A percentile compares a stretch with the other conserved stretches of the same genome.
These are phyloP conservation scores for Calocybe cyanea DNA, from an alignment of 768 basidiomycete genomes.

Conservation along the genomic window DNA sequence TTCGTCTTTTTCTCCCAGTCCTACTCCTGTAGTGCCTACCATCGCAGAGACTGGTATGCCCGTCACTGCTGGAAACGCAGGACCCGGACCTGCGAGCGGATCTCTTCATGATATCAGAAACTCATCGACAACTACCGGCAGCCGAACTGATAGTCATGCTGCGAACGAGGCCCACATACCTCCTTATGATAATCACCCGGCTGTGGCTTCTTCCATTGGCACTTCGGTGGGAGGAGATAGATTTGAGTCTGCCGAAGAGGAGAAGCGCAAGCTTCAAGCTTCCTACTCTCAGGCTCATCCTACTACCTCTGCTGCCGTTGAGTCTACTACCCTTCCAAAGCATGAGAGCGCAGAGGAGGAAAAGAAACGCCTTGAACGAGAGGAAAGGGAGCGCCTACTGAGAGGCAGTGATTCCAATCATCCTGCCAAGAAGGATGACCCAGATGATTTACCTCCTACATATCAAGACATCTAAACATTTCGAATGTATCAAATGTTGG, in stretches of 20 bases:
- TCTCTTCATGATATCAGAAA: conserved; percentile 51
- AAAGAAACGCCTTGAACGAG: conserved; percentile 60
- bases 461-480: conserved; percentile 35
- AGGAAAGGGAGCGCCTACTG: conserved; percentile 58
- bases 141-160: conserved; percentile 27
- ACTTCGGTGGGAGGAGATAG: conserved; percentile 21
- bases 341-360: conserved; percentile 58
- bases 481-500: background rate
- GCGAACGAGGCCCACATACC: conserved; percentile 20
- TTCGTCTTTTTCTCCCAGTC: conserved; percentile 1
- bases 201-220: conserved; percentile 6
- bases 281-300: conserved; percentile 29
- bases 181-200: conserved; percentile 23
- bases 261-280: conserved; percentile 55
- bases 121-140: conserved; percentile 31
- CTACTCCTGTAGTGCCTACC: conserved; percentile 44
- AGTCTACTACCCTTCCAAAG: too few relatives aligned
- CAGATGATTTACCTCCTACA: conserved; percentile 45
- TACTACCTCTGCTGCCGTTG: conserved; percentile 6
- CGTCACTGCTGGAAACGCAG: conserved; percentile 51
- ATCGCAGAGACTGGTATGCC: conserved; percentile 78
- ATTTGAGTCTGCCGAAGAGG: conserved; percentile 57
- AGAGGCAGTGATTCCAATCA: conserved; percentile 13
- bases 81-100: conserved; percentile 66
- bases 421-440: conserved; percentile 23